A percentile compares a stretch with the other conserved stretches of the same genome.
Conservation (phyloP, 306 rosid genomes). For the Quercus mongolica region DNA sequence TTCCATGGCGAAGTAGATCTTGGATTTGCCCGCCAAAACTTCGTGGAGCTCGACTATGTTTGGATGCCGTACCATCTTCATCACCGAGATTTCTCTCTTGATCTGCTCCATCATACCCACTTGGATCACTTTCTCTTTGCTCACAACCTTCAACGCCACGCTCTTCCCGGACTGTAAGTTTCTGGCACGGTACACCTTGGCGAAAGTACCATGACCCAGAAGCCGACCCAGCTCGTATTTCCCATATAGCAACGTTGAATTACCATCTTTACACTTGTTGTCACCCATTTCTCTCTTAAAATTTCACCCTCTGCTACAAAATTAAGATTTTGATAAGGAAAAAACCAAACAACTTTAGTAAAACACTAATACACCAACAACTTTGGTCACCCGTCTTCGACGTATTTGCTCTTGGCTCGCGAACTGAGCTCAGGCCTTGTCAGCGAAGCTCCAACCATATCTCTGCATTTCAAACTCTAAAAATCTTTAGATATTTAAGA, state of each 20-base stretch:
- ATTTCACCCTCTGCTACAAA: background rate
- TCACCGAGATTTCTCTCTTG: conserved; percentile 85
- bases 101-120: conserved; percentile 97
- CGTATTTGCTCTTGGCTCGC: conserved; percentile 62
- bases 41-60: conserved; percentile 84
- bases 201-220: conserved; percentile 87
- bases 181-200: conserved; percentile 78
- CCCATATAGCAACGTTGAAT: conserved; percentile 65
- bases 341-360: too few relatives aligned
- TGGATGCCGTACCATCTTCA: conserved; percentile 85
- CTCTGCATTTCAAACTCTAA: conserved; percentile 52
- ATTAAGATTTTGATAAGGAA: too few relatives aligned
- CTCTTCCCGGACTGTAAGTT: conserved; percentile 50
- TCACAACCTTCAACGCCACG: conserved; percentile 89
- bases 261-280: conserved; percentile 12
- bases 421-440: conserved; percentile 36
- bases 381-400: conserved; percentile 79
- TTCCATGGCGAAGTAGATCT: conserved; percentile 95
- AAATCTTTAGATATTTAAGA: too few relatives aligned
- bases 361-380: too few relatives aligned
- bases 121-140: conserved; percentile 79
- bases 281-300: conserved; percentile 25
- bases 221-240: conserved; percentile 92
- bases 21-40: conserved; percentile 90
- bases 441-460: conserved; percentile 52